Conservation (phyloP, 345 rosid species). For the Chamaenerion angustifolium region DNA sequence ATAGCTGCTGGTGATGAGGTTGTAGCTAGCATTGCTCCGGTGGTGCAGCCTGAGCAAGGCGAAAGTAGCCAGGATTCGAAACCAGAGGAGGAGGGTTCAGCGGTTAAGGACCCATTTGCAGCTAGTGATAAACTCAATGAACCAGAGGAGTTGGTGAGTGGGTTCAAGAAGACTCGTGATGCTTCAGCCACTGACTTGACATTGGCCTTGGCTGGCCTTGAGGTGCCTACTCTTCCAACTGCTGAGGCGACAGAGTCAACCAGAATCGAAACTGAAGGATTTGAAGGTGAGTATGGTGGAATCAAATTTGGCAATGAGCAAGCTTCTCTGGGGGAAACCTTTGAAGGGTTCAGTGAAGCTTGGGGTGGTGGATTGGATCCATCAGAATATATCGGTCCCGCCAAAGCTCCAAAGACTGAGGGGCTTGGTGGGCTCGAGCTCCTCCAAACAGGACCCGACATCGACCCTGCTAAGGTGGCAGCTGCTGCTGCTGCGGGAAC, state of each 20-base stretch:
- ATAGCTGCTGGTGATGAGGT: constrained; percentile 71
- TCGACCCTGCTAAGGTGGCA: constrained; percentile 18
- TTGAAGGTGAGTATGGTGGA: constrained; percentile 95
- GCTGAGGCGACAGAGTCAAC: constrained; percentile 98
- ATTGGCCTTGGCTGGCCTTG: constrained; percentile 78
- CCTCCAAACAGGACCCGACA: constrained; percentile 53
- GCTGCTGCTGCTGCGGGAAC: constrained; percentile 29
- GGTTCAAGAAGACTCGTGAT: constrained; percentile 79
- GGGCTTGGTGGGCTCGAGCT: constrained; percentile 96
- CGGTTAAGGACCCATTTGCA: constrained; percentile 74
- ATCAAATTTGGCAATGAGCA: constrained; percentile 83
- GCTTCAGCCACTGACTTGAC: constrained; percentile 53
- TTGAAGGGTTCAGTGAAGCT: constrained; percentile 78
- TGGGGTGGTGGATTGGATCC: constrained; percentile 99
- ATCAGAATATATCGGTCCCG: constrained; percentile 73
- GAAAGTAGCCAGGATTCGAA: constrained; percentile 28
- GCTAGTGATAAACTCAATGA: constrained; percentile 62
- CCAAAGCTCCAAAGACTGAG: constrained; percentile 57
- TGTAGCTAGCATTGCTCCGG: constrained; percentile 48
- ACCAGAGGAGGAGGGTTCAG: constrained; percentile 40
- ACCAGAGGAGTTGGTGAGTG: constrained; percentile 68
- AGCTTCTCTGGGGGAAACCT: constrained; percentile 82
- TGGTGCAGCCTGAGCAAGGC: constrained; percentile 25
- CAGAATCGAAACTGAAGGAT: constrained; percentile 79
- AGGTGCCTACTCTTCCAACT: constrained; percentile 85